These are phyloP conservation scores for Gentiana macrophylla DNA, from an alignment of 257 asterid genomes.

Conservation along the genomic window DNA sequence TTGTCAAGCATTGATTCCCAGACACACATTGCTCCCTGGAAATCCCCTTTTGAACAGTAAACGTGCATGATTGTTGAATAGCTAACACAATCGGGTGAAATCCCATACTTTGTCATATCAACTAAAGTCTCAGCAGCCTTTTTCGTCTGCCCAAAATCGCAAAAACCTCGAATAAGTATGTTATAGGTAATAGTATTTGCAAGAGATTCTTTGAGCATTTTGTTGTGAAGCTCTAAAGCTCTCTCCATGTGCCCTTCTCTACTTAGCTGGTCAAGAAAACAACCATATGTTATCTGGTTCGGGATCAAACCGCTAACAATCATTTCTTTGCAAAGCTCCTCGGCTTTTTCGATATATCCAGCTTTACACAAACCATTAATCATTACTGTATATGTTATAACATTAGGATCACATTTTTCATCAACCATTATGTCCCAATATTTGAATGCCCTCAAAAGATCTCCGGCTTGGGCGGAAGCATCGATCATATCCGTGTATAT, in stretches of 20 bases:
- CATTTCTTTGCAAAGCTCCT: slow-evolving; percentile 56
- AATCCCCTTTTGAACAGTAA: slow-evolving; percentile 54
- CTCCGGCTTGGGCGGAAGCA: slow-evolving; percentile 53
- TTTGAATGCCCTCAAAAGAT: slow-evolving; percentile 49
- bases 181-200: slow-evolving; percentile 64
- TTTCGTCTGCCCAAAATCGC: slow-evolving; percentile 48
- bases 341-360: slow-evolving; percentile 52
- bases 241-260: slow-evolving; percentile 53
- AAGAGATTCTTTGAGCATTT: slow-evolving; percentile 39
- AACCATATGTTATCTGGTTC: slow-evolving; percentile 61
- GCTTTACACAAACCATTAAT: slow-evolving; percentile 59
- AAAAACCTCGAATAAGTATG: slow-evolving; percentile 66
- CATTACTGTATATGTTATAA: slow-evolving; percentile 56
- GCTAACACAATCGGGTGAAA: slow-evolving; percentile 66
- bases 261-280: slow-evolving; percentile 71
- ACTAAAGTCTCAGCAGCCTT: slow-evolving; percentile 36
- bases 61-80: slow-evolving; percentile 58
- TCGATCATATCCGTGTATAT: slow-evolving; percentile 61
- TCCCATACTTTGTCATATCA: slow-evolving; percentile 50
- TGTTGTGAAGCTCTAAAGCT: slow-evolving; percentile 50
- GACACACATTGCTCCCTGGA: slow-evolving; percentile 43
- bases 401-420: slow-evolving; percentile 58
- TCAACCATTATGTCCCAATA: slow-evolving; percentile 66
- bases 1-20: slow-evolving; percentile 63
- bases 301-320: slow-evolving; percentile 43